A percentile compares a stretch with the other conserved stretches of the same genome.
phyloP scores from a whole-genome alignment of 2,329 filamentous ascomycete genomes.

The Monilinia polystroma region DNA sequence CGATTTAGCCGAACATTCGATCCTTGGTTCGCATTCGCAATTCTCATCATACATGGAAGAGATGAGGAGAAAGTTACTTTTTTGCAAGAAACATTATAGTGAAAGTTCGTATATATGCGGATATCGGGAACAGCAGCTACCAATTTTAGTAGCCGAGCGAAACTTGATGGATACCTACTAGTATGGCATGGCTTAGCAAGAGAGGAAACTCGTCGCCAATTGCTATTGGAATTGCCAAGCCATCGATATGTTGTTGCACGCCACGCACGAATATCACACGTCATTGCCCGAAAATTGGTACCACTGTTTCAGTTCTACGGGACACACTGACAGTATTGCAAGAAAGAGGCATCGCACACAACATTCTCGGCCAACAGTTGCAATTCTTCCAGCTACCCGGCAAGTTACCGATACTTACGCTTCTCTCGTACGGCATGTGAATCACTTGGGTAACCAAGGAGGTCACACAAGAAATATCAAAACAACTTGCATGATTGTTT shows the following conservation, averaged over 20 bases:
- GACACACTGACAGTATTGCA: conserved; percentile 1
- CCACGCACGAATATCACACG: conserved; percentile 6
- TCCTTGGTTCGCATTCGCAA: conserved; percentile 7
- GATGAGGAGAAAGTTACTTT: conserved; percentile 16
- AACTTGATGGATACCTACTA: background rate
- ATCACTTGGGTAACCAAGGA: background rate
- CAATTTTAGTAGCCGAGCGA: background rate
- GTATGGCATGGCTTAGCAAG: background rate
- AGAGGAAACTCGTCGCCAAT: background rate
- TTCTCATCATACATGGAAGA: conserved; percentile 5
- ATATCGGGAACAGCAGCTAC: background rate
- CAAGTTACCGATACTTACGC: conserved; percentile 1
- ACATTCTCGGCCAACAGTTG: conserved; percentile 1
- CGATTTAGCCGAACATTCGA: background rate
- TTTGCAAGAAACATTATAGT: conserved; percentile 1
- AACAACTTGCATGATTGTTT: background rate
- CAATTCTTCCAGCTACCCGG: conserved; percentile 15
- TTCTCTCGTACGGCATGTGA: conserved; percentile 7
- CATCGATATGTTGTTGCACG: background rate
- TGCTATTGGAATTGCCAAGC: conserved; percentile 3
- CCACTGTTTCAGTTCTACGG: conserved; percentile 4
- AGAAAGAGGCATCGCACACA: conserved; percentile 6
- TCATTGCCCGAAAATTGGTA: conserved; percentile 7
- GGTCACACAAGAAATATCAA: background rate
- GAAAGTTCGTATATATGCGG: background rate